Evolutionary conservation across 108 stramenopile genomes (phyloP).

Genomic region (Nitzschia putrida): DNA sequence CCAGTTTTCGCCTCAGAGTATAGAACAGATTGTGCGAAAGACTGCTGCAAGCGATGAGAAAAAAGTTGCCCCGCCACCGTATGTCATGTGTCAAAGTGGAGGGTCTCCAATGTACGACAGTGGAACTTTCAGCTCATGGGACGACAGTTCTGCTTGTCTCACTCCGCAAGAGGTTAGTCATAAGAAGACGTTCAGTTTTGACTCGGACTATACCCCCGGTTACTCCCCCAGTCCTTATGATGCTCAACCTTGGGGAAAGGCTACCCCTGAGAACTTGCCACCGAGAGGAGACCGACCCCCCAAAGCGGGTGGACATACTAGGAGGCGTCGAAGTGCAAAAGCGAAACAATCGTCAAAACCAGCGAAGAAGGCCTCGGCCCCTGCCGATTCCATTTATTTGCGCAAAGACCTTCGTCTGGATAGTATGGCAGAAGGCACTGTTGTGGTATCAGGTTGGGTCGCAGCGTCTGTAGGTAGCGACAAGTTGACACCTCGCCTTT

Average conservation of each 20-base stretch:
- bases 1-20: constrained; percentile 12
- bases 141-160: constrained; percentile 2
- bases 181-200: too few species aligned
- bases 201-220: too few species aligned
- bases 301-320: neutral
- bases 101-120: neutral
- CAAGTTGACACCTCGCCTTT: neutral
- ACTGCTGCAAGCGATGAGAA: neutral
- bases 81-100: constrained; percentile 10
- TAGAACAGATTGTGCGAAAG: constrained; percentile 12
- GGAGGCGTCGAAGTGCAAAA: neutral
- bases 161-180: neutral
- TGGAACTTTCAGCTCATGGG: constrained; percentile 15
- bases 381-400: constrained; percentile 6
- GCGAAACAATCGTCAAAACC: neutral
- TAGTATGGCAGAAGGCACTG: neutral
- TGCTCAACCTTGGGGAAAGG: neutral
- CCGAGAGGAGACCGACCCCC: constrained; percentile 1
- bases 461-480: constrained; percentile 7
- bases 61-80: neutral
- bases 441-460: constrained; percentile 24
- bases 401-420: constrained; percentile 10
- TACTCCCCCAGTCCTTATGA: too few species aligned
- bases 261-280: neutral
- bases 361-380: neutral